phyloP scores from a whole-genome alignment of 1,284 basidiomycete genomes.

The Ganoderma meredithae region DNA sequence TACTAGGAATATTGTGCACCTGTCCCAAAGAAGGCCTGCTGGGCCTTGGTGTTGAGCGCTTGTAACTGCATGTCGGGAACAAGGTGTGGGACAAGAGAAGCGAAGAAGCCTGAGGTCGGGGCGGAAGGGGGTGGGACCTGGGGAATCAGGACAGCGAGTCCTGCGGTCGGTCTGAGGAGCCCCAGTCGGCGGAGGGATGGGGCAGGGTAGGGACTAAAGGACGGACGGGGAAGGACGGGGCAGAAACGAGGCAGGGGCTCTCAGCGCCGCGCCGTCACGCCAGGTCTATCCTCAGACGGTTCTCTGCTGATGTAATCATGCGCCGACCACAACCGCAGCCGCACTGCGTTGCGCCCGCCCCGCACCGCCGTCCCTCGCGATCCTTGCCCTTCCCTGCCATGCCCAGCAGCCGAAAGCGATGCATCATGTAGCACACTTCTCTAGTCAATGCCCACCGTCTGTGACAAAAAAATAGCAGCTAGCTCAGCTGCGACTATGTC shows the following conservation, averaged over 20 bases:
- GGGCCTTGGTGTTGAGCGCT: conserved; percentile 69
- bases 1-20: conserved; percentile 49
- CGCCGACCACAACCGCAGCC: not conserved
- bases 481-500: not conserved
- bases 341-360: not conserved
- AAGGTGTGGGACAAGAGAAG: conserved; percentile 13
- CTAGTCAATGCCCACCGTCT: not conserved
- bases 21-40: conserved; percentile 69
- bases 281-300: conserved; percentile 1
- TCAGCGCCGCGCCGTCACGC: not conserved
- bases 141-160: conserved; percentile 24
- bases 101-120: conserved; percentile 10
- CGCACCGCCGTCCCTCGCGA: no score
- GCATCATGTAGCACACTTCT: no score
- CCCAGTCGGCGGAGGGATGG: conserved; percentile 14
- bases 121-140: not conserved
- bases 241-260: conserved; percentile 24
- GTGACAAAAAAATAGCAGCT: not conserved
- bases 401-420: no score
- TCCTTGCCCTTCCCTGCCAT: no score
- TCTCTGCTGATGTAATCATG: not conserved
- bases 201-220: conserved; percentile 1
- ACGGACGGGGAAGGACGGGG: conserved; percentile 25
- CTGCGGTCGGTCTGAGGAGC: conserved; percentile 15
- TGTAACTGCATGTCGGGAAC: conserved; percentile 64